Base-by-base conservation (phyloP, 768 basidiomycete species). In the Mycena amicta region DNA sequence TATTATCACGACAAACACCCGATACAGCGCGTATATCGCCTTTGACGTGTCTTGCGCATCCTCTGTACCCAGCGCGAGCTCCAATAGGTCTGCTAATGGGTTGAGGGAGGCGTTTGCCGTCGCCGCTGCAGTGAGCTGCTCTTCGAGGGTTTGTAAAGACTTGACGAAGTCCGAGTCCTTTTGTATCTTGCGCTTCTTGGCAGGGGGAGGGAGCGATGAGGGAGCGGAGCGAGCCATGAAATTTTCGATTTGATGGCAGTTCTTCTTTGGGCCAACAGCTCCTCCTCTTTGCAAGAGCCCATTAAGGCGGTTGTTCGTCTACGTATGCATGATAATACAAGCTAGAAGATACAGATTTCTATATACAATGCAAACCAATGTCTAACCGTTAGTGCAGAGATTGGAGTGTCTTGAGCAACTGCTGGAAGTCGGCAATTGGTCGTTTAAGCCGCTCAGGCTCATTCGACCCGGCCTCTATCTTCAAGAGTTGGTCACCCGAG, bases 1-100 rank as follows among this genome's bases (percentile, higher is more conserved):
- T 49, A 93, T 80, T 31, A 91, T 73, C 22, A 80, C 64, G 8
- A 90, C 83, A 68, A 93, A 94, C 13, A 88, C 78, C 37, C 95
- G 77, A 70, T 96, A 95, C 4, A 90, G 71, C 0, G 93, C 88
- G 72, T 93, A 96, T 18, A 94, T 81, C 1, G 83, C 87, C 69
- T 90, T 93, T 18, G 78, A 89, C 15, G 85, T 81, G 27, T 83
- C 79, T 61, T 80, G 79, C 0, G 90, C 75, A 39, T 85, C 80
- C 40, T 75, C 65, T 1, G 79, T 70, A 18, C 74, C 70, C 28
- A 77, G 70, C 1, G 86, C 78, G 28, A 92, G 71, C 16, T 83
- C 75, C 53, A 93, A 70, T 6, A 97, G 84, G 70, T 93, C 90
- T 13, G 87, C 83, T 22, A 97, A 72, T 27, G 82, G 75, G 67